A percentile compares a stretch with the other conserved stretches of the same genome.
phyloP scores from a whole-genome alignment of 345 rosid genomes.

The Populus ilicifolia region DNA sequence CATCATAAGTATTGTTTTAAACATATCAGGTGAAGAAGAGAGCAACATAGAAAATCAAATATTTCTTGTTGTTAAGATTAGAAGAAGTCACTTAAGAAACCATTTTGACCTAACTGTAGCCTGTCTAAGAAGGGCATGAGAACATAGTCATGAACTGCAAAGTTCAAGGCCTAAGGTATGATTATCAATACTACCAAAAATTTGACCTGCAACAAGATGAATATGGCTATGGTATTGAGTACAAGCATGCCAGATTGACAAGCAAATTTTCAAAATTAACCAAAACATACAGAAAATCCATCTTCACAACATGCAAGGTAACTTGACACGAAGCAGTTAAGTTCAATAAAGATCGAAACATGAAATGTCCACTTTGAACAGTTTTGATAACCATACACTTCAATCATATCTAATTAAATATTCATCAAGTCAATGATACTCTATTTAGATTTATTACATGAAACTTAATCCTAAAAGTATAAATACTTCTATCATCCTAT shows the following conservation, averaged over 20 bases:
- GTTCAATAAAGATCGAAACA: neutral
- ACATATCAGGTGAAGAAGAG: neutral
- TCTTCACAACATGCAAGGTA: neutral
- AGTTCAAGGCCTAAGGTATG: conserved; percentile 83
- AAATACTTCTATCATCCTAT: neutral
- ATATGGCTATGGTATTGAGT: conserved; percentile 7
- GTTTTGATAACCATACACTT: neutral
- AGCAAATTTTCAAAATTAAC: neutral
- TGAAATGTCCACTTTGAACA: neutral
- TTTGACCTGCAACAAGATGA: conserved; percentile 58
- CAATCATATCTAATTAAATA: neutral
- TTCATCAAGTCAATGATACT: neutral
- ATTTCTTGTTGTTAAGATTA: too few relatives aligned
- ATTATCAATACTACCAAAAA: conserved; percentile 72
- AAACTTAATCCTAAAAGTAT: conserved; percentile 1
- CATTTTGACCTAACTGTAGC: conserved; percentile 28
- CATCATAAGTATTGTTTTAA: neutral
- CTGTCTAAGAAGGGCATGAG: conserved; percentile 96
- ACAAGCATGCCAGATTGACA: neutral
- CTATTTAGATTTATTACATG: neutral
- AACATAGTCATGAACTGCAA: conserved; percentile 83
- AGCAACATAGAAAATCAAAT: neutral
- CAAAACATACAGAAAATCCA: neutral
- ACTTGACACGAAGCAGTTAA: neutral
- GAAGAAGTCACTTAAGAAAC: neutral